A percentile compares a stretch with the other conserved stretches of the same genome.
Conservation (phyloP, 352 stramenopile genomes). For the Globisporangium parvum region DNA sequence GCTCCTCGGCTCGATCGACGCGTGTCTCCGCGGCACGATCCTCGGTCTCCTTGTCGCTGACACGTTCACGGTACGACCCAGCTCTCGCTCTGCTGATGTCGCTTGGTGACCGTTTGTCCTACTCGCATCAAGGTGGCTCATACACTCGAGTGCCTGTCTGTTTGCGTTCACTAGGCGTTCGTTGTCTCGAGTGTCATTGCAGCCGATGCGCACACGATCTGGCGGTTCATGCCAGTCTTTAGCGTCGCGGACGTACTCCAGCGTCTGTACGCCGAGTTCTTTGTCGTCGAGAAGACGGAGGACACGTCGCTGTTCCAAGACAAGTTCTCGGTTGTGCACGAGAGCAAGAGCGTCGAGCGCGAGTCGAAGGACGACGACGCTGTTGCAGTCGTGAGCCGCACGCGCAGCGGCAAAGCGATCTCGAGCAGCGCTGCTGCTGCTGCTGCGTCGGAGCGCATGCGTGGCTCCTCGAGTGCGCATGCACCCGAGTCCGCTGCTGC, state of each 20-base stretch:
- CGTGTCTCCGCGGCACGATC: slow-evolving; percentile 76
- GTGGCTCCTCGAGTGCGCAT: background rate
- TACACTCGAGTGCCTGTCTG: background rate
- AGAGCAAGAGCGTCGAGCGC: slow-evolving; percentile 4
- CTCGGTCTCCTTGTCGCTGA: slow-evolving; percentile 79
- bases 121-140: background rate
- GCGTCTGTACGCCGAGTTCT: slow-evolving; percentile 71
- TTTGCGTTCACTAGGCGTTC: slow-evolving; percentile 46
- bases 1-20: slow-evolving; percentile 80
- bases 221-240: slow-evolving; percentile 77
- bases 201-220: slow-evolving; percentile 53
- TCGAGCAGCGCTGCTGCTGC: background rate
- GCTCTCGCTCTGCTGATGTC: background rate
- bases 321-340: slow-evolving; percentile 38
- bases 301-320: slow-evolving; percentile 64
- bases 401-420: slow-evolving; percentile 17
- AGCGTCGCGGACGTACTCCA: slow-evolving; percentile 74
- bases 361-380: background rate
- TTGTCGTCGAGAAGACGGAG: slow-evolving; percentile 49
- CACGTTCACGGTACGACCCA: slow-evolving; percentile 51
- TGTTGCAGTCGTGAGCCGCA: slow-evolving; percentile 10
- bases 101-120: background rate
- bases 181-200: slow-evolving; percentile 80
- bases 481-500: background rate
- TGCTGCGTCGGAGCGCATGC: too few species aligned